These are phyloP conservation scores for Phymatotrichopsis omnivora DNA, from an alignment of 2,329 filamentous ascomycete species.

Conservation along the genomic window DNA sequence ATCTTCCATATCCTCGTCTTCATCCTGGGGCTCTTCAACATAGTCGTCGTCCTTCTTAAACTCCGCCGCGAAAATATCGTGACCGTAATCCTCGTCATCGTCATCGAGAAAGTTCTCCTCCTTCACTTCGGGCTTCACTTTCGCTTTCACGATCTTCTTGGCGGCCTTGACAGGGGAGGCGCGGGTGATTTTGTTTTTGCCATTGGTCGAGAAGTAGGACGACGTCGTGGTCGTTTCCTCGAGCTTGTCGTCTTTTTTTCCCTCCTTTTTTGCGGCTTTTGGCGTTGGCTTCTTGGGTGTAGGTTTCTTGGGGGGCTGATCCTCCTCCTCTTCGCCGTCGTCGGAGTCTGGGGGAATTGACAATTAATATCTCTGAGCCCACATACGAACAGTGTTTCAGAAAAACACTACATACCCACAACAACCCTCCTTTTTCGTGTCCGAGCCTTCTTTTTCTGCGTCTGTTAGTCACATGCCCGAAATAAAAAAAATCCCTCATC, in stretches of 20 bases:
- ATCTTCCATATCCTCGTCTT: conserved; percentile 10
- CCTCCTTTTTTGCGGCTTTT: conserved; percentile 7
- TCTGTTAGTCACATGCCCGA: background rate
- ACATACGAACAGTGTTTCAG: background rate
- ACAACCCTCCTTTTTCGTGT: conserved; percentile 25
- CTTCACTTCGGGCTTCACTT: conserved; percentile 42
- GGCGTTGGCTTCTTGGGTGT: conserved; percentile 38
- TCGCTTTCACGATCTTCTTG: conserved; percentile 34
- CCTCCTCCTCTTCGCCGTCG: conserved; percentile 39
- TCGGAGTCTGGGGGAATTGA: conserved; percentile 32
- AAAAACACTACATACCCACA: conserved; percentile 19
- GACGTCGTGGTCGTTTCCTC: conserved; percentile 27
- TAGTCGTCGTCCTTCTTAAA: conserved; percentile 65
- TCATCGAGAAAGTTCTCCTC: conserved; percentile 52
- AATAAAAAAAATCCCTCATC: conserved; percentile 4
- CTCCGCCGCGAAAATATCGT: conserved; percentile 74
- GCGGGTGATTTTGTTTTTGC: conserved; percentile 47
- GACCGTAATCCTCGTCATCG: conserved; percentile 59
- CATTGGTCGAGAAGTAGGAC: conserved; percentile 48
- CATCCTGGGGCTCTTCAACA: conserved; percentile 34
- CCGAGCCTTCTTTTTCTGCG: conserved; percentile 17
- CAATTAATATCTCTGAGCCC: conserved; percentile 1
- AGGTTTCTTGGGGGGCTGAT: conserved; percentile 16
- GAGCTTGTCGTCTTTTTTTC: conserved; percentile 42
- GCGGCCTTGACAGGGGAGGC: conserved; percentile 36